Percentiles rank a stretch among this genome's conserved stretches.
Conservation (phyloP, 441 rosid species). For the Erodium trifolium region DNA sequence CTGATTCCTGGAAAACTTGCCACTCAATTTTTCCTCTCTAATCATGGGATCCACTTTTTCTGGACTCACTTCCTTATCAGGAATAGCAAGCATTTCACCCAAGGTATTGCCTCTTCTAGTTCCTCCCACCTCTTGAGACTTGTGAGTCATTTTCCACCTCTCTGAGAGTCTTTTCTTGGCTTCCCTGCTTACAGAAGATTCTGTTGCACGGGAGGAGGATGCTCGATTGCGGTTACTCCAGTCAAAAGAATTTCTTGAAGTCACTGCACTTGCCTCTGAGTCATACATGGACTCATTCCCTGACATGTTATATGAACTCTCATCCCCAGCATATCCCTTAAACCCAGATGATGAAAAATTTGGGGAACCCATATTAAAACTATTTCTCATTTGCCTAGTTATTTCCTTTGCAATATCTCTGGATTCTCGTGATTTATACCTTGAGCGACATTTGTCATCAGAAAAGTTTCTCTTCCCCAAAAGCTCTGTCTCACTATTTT, state of each 20-base stretch:
- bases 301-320: constrained; percentile 60
- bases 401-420: constrained; percentile 58
- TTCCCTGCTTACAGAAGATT: constrained; percentile 72
- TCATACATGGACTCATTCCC: constrained; percentile 70
- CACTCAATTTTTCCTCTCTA: constrained; percentile 28
- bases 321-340: constrained; percentile 73
- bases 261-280: constrained; percentile 35
- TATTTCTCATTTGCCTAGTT: constrained; percentile 54
- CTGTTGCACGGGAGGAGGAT: constrained; percentile 40
- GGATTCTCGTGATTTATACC: constrained; percentile 54
- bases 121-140: constrained; percentile 43
- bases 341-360: constrained; percentile 39
- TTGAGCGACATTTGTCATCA: constrained; percentile 34
- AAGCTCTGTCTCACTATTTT: constrained; percentile 27
- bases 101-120: constrained; percentile 60
- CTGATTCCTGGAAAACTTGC: constrained; percentile 24
- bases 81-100: constrained; percentile 85
- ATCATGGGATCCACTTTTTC: constrained; percentile 31
- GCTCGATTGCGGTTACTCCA: constrained; percentile 33
- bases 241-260: constrained; percentile 34
- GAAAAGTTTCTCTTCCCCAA: constrained; percentile 34
- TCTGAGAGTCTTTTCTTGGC: constrained; percentile 88
- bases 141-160: constrained; percentile 86
- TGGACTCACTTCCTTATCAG: constrained; percentile 48
- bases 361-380: constrained; percentile 30